Evolutionary conservation across 495 filamentous ascomycete genomes (phyloP), one percentile per base, ranked within the genome.

Genomic region (Filosporella fistucella): DNA sequence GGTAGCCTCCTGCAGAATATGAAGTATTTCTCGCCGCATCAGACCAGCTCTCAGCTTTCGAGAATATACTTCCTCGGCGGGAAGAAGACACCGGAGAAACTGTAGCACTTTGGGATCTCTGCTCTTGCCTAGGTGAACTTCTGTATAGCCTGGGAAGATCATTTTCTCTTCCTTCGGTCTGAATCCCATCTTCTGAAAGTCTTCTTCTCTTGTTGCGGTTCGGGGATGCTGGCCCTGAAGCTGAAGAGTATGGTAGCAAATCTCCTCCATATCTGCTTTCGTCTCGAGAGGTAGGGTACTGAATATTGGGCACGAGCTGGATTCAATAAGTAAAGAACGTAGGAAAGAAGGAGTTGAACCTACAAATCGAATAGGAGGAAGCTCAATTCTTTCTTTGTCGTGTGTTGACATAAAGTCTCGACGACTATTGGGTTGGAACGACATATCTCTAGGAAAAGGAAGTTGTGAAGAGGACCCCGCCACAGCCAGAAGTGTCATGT

Each of bases 311-410:
- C 21, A 72, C 56, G 7, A 59, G 51, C 70, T 74, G 43, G 63
- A 29, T 2, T 28, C 10, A 30, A 22, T 50, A 29, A 51, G 40
- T 17, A 23, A 13, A 3, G 11, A n/a, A 21, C 8, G 32, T 12
- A 13, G 4, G 8, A 12, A 39, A 1, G 9, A 18, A 9, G 21
- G 11, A 9, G 14, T 44, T 22, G 10, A 18, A 39, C 41, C 43
- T 65, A 72, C 71, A 62, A 67, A 63, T 46, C 63, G 61, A 21
- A 75, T 72, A 12, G 71, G 61, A 17, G 71, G 71, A 16, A 75
- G 59, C 25, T 63, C 62, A 42, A 68, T 47, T n/a, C 45, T 58
- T 45, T 65, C 63, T 17, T 36, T n/a, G n/a, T 17, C 58, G 54
- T 20, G 47, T n/a, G 38, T 26, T 2, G 34, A 13, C n/a, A 43